Percentiles rank a stretch among this genome's conserved stretches.
phyloP scores from a whole-genome alignment of 108 stramenopile genomes.

The Nitzschia palea region DNA sequence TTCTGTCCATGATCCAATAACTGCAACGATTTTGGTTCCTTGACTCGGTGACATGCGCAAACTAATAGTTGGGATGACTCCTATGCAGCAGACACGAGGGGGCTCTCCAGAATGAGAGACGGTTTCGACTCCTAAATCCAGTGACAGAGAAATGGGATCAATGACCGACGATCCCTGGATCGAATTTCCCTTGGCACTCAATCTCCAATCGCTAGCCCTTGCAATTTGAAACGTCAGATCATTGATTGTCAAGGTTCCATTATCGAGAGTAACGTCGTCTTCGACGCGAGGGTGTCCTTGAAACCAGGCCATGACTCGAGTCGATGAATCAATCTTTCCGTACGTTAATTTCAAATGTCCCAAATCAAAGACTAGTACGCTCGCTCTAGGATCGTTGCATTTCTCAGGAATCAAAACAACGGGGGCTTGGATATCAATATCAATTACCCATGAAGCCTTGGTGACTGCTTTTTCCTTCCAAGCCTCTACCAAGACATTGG shows the following conservation, averaged over 20 bases:
- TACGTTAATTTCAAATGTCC: slow-evolving; percentile 70
- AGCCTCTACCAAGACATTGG: slow-evolving; percentile 69
- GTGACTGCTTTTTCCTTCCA: slow-evolving; percentile 78
- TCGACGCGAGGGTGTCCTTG: slow-evolving; percentile 22
- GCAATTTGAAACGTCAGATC: slow-evolving; percentile 41
- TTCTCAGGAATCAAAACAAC: slow-evolving; percentile 76
- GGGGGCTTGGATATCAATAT: slow-evolving; percentile 79
- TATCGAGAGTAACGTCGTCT: slow-evolving; percentile 38
- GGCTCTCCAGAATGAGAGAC: slow-evolving; percentile 35
- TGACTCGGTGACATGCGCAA: slow-evolving; percentile 58
- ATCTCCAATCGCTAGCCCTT: slow-evolving; percentile 26
- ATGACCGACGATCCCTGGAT: slow-evolving; percentile 37
- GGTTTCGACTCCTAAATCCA: slow-evolving; percentile 69
- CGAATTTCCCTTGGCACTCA: neutral
- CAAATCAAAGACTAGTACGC: slow-evolving; percentile 73
- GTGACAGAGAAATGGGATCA: slow-evolving; percentile 63
- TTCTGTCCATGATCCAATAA: slow-evolving; percentile 56
- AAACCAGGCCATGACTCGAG: slow-evolving; percentile 64
- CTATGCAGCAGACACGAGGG: slow-evolving; percentile 71
- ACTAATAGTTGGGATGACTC: slow-evolving; percentile 63
- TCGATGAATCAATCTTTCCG: slow-evolving; percentile 47
- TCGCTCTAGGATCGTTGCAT: slow-evolving; percentile 56
- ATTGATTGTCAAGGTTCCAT: slow-evolving; percentile 47
- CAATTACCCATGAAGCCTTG: slow-evolving; percentile 68
- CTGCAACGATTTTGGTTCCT: slow-evolving; percentile 51